Evolutionary conservation across 176 grass and related monocot species (phyloP).

Genomic region (Cenchrus purpureus): DNA sequence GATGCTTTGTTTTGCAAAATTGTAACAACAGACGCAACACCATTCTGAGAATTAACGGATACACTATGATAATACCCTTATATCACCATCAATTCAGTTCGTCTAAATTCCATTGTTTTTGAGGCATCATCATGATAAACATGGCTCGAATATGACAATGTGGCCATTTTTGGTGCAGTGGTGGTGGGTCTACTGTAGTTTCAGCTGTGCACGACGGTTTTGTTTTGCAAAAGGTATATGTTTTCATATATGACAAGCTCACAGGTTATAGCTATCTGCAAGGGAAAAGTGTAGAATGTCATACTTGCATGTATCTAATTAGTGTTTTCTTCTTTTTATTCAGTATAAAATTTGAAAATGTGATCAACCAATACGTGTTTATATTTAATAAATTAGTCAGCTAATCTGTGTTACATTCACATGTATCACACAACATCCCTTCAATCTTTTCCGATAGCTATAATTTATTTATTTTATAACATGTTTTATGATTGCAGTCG

Average conservation of each 20-base stretch:
- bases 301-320: slow-evolving; percentile 14
- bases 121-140: neutral
- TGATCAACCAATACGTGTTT: neutral
- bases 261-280: neutral
- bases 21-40: neutral
- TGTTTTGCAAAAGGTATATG: slow-evolving; percentile 91
- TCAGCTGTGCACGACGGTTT: slow-evolving; percentile 96
- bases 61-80: no score
- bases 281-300: neutral
- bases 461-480: slow-evolving; percentile 10
- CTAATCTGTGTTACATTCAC: slow-evolving; percentile 1
- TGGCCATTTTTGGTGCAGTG: slow-evolving; percentile 65
- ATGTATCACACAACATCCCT: neutral
- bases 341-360: slow-evolving; percentile 14
- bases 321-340: slow-evolving; percentile 9
- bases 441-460: neutral
- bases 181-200: slow-evolving; percentile 91
- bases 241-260: slow-evolving; percentile 13
- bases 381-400: neutral
- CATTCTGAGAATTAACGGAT: neutral
- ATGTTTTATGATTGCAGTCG: slow-evolving; percentile 68
- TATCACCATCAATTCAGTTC: neutral
- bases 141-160: slow-evolving; percentile 38
- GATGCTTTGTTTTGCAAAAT: neutral
- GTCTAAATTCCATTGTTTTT: slow-evolving; percentile 29